Evolutionary conservation across 208 protist species (phyloP), one percentile per base, ranked within the genome.

Genomic region (Trypanosoma cruzi): DNA sequence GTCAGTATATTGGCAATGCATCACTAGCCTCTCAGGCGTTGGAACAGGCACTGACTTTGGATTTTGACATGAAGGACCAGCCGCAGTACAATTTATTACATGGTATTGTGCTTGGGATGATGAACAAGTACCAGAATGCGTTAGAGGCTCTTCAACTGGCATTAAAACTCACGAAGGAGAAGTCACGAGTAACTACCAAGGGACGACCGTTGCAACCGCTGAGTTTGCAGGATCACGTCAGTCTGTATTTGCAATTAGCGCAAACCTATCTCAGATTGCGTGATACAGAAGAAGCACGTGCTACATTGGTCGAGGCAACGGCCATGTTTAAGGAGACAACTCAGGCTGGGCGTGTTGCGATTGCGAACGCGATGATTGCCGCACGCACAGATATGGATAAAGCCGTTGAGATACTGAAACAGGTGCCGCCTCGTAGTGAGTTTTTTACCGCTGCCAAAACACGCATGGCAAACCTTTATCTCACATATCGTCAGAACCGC

Each of bases 61-160:
- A 98, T 73, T 99, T 99, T 80, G 82, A 92, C 29, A 68, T 99
- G 22, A 91, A 96, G 60, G 90, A 98, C 63, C 84, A 89, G 68
- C 88, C 95, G 11, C 69, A 89, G 5, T 99, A 97, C 73, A 93
- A 98, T 69, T 71, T 99, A 18, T 71, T 99, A 16, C 86, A 88
- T 49, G 97, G 94, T 48, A 87, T 85, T 32, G 81, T 98, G 42
- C 75, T 92, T 58, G 68, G 73, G 42, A 83, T 80, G 65, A 76
- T 82, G 34, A 86, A 89, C 58, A 84, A 97, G 60, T 34, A 77
- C 0, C 56, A 84, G 26, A 75, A 93, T 65, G 89, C 95, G 18
- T 71, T 97, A 56, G 77, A 86, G 57, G 71, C 77, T 14, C 68
- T 98, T 37, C 63, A 95, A 57, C 67, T 73, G 37, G 82, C 80